Evolutionary conservation across 2,329 filamentous ascomycete species (phyloP).

Genomic region (Macrophomina phaseolina): DNA sequence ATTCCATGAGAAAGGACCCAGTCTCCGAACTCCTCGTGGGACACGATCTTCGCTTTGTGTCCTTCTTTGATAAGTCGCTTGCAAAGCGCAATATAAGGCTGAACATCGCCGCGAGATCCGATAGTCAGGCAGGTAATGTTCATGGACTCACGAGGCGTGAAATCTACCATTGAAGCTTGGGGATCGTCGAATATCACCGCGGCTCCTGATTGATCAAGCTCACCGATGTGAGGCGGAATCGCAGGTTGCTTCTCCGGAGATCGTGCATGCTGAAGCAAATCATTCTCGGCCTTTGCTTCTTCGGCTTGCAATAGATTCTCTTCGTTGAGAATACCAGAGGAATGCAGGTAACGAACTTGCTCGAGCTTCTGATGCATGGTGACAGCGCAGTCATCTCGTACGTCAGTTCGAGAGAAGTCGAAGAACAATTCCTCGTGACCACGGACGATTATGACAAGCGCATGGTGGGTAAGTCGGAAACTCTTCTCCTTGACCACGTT

Average conservation of each 20-base stretch:
- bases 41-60: conserved; percentile 85
- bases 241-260: conserved; percentile 48
- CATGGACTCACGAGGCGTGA: conserved; percentile 81
- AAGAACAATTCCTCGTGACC: conserved; percentile 97
- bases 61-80: conserved; percentile 88
- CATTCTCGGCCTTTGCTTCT: conserved; percentile 78
- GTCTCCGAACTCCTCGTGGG: conserved; percentile 84
- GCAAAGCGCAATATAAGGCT: conserved; percentile 96
- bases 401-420: conserved; percentile 79
- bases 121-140: conserved; percentile 94
- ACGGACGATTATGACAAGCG: conserved; percentile 88
- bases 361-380: conserved; percentile 80
- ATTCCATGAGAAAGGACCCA: conserved; percentile 96
- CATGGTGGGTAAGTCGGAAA: conserved; percentile 88
- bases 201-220: conserved; percentile 24
- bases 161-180: conserved; percentile 84
- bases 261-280: conserved; percentile 78
- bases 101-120: conserved; percentile 92
- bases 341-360: conserved; percentile 70
- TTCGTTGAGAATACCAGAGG: conserved; percentile 69
- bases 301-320: conserved; percentile 75
- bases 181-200: conserved; percentile 90
- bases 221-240: conserved; percentile 31
- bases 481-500: conserved; percentile 95
- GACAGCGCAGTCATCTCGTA: conserved; percentile 86